Conservation (phyloP, 2,329 filamentous ascomycete genomes). For the Colletotrichum gloeosporioides region DNA sequence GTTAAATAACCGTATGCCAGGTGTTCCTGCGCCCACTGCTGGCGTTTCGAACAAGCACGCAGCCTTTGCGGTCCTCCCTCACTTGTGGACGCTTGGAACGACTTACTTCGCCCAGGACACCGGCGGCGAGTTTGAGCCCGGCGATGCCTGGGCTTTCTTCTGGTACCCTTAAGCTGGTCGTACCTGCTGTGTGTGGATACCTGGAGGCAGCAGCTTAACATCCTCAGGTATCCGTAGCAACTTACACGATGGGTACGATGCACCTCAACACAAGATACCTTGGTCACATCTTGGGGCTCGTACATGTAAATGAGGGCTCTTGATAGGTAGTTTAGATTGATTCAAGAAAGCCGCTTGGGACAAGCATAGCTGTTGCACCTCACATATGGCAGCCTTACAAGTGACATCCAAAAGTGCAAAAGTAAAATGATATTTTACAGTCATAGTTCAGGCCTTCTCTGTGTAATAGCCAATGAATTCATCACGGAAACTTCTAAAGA, state of each 20-base stretch:
- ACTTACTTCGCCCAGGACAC: background rate
- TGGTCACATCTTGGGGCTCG: background rate
- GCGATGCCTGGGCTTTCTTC: background rate
- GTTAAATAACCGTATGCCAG: background rate
- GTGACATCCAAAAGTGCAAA: background rate
- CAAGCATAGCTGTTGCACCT: fast-evolving
- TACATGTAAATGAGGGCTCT: background rate
- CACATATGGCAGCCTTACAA: background rate
- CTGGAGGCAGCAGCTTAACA: background rate
- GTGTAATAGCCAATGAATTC: background rate
- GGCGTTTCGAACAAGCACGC: background rate
- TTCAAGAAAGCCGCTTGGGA: background rate
- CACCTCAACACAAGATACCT: background rate
- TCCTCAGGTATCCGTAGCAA: background rate
- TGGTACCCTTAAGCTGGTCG: background rate
- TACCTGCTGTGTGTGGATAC: background rate
- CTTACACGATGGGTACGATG: background rate
- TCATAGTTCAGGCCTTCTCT: background rate
- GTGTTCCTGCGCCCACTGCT: background rate
- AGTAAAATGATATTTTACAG: background rate
- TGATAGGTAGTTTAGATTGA: background rate
- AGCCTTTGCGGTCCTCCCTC: background rate
- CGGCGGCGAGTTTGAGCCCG: background rate
- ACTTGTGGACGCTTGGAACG: background rate
- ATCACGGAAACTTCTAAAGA: background rate